A percentile compares a stretch with the other conserved stretches of the same genome.
Evolutionary conservation across 2,329 filamentous ascomycete species (phyloP).

Genomic region (Grosmannia huntii): DNA sequence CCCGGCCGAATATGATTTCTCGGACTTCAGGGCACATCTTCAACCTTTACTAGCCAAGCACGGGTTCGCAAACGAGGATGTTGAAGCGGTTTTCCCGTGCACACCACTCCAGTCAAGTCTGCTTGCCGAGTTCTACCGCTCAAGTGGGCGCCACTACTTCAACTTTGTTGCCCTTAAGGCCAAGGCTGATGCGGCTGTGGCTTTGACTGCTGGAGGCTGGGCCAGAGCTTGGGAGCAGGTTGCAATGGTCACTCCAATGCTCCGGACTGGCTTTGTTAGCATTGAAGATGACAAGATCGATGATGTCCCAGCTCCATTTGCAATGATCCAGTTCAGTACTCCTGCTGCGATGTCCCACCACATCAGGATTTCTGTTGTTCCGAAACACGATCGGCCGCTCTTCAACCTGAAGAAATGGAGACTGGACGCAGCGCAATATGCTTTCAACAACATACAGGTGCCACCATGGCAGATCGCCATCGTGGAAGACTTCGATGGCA

Average conservation of each 20-base stretch:
- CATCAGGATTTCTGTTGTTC: neutral
- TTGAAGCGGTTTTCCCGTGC: conserved; percentile 59
- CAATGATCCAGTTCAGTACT: conserved; percentile 53
- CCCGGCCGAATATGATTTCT: conserved; percentile 23
- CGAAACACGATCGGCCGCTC: neutral
- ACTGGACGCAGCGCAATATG: conserved; percentile 15
- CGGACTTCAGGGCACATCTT: conserved; percentile 21
- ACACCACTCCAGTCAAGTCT: conserved; percentile 72
- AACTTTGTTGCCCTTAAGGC: conserved; percentile 54
- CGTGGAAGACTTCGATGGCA: conserved; percentile 22
- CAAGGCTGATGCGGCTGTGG: conserved; percentile 17
- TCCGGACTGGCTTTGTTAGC: conserved; percentile 61
- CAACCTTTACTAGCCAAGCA: conserved; percentile 15
- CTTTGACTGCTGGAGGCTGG: conserved; percentile 25
- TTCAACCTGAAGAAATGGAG: conserved; percentile 27
- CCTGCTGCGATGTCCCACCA: neutral
- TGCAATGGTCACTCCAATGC: conserved; percentile 48
- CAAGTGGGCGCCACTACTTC: conserved; percentile 57
- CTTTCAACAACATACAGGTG: conserved; percentile 31
- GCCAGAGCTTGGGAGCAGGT: conserved; percentile 46
- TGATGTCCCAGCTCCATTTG: conserved; percentile 38
- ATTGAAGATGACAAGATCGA: conserved; percentile 43
- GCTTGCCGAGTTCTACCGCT: conserved; percentile 59
- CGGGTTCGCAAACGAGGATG: conserved; percentile 6
- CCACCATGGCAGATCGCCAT: conserved; percentile 54